Base-by-base conservation (phyloP, 179 eudicot genomes). In the Monotropa hypopitys region DNA sequence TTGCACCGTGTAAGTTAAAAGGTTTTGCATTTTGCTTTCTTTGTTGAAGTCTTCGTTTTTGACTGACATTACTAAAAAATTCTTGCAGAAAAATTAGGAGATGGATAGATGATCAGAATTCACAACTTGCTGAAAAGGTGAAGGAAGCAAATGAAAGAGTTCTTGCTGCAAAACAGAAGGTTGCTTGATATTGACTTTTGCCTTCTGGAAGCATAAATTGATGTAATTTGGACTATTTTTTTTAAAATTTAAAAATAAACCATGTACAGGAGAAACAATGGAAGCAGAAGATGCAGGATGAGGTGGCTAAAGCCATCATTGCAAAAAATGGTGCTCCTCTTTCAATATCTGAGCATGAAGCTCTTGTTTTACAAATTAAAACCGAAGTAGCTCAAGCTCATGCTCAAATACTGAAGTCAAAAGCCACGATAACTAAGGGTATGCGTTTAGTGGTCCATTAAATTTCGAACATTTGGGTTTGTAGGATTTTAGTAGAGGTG, bases 41-140 rank as follows among this genome's bases (percentile, higher is more conserved):
- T 15, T 46, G n/a, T 7, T 16, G 20, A 18, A 56, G 47, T 40
- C 12, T 80, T 70, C 16, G 18, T 26, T 65, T 59, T 67, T 54
- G n/a, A 26, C 23, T 67, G 32, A 18, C 68, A 26, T 45, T 28
- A 47, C 6, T 3, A 72, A 32, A 23, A 28, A 46, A 4, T 0
- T 56, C 73, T 69, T 63, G 35, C 81, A 95, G 99, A 77, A 86
- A 78, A 83, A 35, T 87, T 78, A 89, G 93, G 80, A 81, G 46
- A n/a, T 93, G 93, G 93, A 91, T 95, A 43, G 91, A 91, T 12
- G 85, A 89, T 53, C 88, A 88, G 76, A 84, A 88, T 72, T 54
- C 20, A 47, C 80, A 87, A 72, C 78, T 79, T 83, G 77, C 67
- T 74, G 87, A 90, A 69, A 85, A 84, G 72, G 73, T 62, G 51